These are phyloP conservation scores for Ciborinia camelliae DNA, from an alignment of 2,329 filamentous ascomycete genomes.

Conservation along the genomic window DNA sequence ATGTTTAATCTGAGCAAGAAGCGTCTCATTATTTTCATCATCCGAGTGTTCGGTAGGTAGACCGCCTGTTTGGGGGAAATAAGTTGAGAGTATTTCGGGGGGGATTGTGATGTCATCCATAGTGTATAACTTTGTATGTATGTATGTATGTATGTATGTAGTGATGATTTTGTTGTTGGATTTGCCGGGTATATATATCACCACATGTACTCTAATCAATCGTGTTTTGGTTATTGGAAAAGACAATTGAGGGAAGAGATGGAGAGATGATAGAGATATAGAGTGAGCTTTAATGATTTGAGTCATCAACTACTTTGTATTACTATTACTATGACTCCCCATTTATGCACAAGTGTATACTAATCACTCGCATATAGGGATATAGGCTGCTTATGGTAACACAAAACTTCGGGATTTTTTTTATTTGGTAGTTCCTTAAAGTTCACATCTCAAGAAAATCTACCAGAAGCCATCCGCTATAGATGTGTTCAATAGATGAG, in stretches of 20 bases:
- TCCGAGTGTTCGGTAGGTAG: slow-evolving; percentile 5
- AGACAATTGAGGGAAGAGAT: neutral
- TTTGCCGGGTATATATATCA: too few relatives aligned
- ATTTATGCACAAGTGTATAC: neutral
- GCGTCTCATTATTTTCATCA: neutral
- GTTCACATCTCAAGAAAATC: too few relatives aligned
- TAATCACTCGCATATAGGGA: neutral
- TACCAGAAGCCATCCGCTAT: too few relatives aligned
- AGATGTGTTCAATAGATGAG: too few relatives aligned
- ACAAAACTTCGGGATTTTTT: too few relatives aligned
- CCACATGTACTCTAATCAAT: too few relatives aligned
- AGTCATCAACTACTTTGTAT: neutral
- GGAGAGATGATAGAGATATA: neutral
- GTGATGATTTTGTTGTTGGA: neutral
- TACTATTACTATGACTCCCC: neutral
- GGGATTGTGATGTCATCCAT: neutral
- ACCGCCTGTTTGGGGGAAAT: slow-evolving; percentile 22
- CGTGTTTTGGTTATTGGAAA: neutral
- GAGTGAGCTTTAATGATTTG: too few relatives aligned
- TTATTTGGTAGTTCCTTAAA: neutral
- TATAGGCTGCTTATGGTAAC: neutral
- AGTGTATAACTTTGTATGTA: neutral
- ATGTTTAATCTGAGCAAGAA: slow-evolving; percentile 37
- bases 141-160: neutral
- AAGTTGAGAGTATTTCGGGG: slow-evolving; percentile 18